A percentile compares a stretch with the other conserved stretches of the same genome.
Evolutionary conservation across 345 rosid species (phyloP).

Genomic region (Schrenkiella parvula): DNA sequence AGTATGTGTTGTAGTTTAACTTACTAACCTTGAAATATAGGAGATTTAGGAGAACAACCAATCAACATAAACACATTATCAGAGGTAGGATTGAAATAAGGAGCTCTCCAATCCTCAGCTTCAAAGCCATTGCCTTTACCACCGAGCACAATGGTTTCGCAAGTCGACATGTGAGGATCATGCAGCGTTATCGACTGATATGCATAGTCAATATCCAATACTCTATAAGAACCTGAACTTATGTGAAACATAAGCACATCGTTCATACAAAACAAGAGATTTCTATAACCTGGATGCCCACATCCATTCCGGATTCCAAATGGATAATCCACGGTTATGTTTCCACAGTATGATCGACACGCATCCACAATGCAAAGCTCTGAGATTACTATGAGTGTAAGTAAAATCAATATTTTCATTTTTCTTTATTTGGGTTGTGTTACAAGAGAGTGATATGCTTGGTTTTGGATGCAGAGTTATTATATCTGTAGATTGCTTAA

Average conservation of each 20-base stretch:
- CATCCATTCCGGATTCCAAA: slow-evolving; percentile 70
- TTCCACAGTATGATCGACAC: slow-evolving; percentile 83
- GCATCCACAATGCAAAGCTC: slow-evolving; percentile 19
- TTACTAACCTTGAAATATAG: slow-evolving; percentile 55
- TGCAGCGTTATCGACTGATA: slow-evolving; percentile 68
- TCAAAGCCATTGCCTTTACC: slow-evolving; percentile 79
- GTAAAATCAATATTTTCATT: slow-evolving; percentile 21
- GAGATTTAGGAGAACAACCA: slow-evolving; percentile 74
- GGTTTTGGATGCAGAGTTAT: neutral
- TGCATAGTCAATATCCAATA: slow-evolving; percentile 75
- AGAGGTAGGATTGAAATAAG: slow-evolving; percentile 63
- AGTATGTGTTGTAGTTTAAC: neutral
- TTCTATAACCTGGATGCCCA: slow-evolving; percentile 85
- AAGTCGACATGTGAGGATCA: slow-evolving; percentile 82
- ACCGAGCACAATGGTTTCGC: slow-evolving; percentile 63
- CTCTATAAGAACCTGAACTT: slow-evolving; percentile 78
- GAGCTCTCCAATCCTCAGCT: slow-evolving; percentile 67
- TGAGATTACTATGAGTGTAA: slow-evolving; percentile 6
- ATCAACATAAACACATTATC: slow-evolving; percentile 87
- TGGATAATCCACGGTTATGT: slow-evolving; percentile 75
- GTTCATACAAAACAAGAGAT: slow-evolving; percentile 78
- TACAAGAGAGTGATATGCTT: slow-evolving; percentile 11
- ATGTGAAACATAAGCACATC: slow-evolving; percentile 87
- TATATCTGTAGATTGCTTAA: slow-evolving; percentile 20
- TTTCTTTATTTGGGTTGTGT: neutral